Conservation (phyloP, 2,329 filamentous ascomycete species). For the Diaporthe vaccinii region DNA sequence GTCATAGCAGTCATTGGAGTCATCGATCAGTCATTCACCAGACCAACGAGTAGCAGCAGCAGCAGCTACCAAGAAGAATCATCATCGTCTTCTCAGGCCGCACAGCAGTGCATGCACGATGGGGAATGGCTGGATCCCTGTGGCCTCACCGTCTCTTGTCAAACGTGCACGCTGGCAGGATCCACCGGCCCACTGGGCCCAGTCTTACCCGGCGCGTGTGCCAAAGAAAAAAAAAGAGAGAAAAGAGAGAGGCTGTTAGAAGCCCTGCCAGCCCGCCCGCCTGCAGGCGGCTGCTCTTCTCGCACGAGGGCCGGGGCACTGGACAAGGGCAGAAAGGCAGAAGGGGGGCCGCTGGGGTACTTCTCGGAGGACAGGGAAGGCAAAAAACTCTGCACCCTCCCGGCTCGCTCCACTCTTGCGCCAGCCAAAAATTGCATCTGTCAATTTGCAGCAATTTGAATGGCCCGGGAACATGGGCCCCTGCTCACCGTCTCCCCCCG, state of each 20-base stretch:
- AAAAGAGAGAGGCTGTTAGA: conserved; percentile 25
- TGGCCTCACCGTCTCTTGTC: conserved; percentile 40
- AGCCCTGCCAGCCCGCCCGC: neutral
- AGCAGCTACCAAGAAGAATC: neutral
- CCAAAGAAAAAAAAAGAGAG: conserved; percentile 26
- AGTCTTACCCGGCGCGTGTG: conserved; percentile 38
- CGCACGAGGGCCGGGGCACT: conserved; percentile 14
- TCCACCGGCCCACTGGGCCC: conserved; percentile 35
- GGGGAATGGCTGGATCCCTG: conserved; percentile 21
- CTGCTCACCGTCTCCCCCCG: conserved; percentile 38
- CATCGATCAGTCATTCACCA: neutral
- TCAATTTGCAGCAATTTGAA: conserved; percentile 37
- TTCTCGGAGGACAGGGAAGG: conserved; percentile 34
- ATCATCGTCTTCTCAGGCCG: conserved; percentile 29
- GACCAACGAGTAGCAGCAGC: neutral
- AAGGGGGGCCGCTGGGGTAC: conserved; percentile 6
- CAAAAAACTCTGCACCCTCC: conserved; percentile 41
- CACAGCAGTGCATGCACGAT: conserved; percentile 26
- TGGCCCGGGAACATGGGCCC: conserved; percentile 6
- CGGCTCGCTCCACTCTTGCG: conserved; percentile 30
- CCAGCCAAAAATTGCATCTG: conserved; percentile 31
- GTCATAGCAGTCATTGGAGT: neutral
- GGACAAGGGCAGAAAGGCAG: neutral
- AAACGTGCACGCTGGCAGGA: conserved; percentile 38
- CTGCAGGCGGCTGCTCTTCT: neutral